phyloP scores from a whole-genome alignment of 768 basidiomycete species.

The Suillus lakei region DNA sequence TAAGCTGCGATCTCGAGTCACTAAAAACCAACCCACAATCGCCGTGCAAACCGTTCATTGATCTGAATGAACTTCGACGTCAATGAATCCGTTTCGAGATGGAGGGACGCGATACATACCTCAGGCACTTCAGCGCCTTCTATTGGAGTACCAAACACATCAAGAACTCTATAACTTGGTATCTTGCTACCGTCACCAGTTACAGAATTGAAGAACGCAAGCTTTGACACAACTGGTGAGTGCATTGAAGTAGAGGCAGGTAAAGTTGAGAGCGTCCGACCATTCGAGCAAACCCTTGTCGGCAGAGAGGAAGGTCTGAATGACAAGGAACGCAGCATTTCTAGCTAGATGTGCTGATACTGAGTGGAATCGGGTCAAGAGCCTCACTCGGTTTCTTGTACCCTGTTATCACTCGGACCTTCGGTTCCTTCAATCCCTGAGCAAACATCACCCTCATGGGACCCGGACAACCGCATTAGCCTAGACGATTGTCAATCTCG shows the following conservation, averaged over 20 bases:
- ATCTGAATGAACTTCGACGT: slow-evolving; percentile 47
- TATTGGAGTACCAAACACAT: slow-evolving; percentile 74
- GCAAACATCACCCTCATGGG: too few relatives aligned
- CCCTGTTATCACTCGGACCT: too few relatives aligned
- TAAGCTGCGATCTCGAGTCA: slow-evolving; percentile 2
- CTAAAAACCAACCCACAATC: slow-evolving; percentile 46
- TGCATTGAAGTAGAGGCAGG: slow-evolving; percentile 26
- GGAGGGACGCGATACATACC: slow-evolving; percentile 44
- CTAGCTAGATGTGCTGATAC: not conserved
- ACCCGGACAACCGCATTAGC: too few relatives aligned
- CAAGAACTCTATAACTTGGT: slow-evolving; percentile 86
- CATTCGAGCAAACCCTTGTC: slow-evolving; percentile 7
- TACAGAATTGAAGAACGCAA: slow-evolving; percentile 83
- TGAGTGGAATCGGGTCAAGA: not conserved
- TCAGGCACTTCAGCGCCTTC: slow-evolving; percentile 79
- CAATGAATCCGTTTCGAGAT: slow-evolving; percentile 10
- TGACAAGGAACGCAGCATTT: slow-evolving; percentile 19
- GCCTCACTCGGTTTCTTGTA: not conserved
- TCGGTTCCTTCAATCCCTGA: too few relatives aligned
- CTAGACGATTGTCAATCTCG: not conserved
- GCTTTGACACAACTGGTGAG: slow-evolving; percentile 68
- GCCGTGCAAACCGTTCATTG: slow-evolving; percentile 67
- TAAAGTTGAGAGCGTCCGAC: slow-evolving; percentile 20
- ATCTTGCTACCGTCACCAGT: slow-evolving; percentile 64
- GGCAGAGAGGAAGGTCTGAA: slow-evolving; percentile 7